Conservation (phyloP, 31 red algal species). For the Porphyra umbilicalis region DNA sequence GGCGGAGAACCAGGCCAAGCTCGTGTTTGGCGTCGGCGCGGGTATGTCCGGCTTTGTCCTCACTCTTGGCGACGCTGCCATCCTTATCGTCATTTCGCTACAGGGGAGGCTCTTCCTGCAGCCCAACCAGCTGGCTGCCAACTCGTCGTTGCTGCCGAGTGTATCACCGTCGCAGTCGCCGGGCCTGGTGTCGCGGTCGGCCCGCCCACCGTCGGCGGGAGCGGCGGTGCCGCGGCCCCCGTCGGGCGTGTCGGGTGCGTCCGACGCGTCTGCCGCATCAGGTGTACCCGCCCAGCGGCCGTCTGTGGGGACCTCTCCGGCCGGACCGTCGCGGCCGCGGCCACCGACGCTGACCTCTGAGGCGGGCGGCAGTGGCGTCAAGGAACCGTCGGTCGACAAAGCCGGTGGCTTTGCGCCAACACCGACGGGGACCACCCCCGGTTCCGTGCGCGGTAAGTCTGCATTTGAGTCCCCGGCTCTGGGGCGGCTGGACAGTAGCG, state of each 20-base stretch:
- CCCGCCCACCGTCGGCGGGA: too few relatives aligned
- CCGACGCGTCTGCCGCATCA: not conserved
- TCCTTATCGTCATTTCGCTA: conserved; percentile 34
- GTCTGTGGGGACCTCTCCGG: not conserved
- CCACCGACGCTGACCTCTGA: not conserved
- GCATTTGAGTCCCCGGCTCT: not conserved
- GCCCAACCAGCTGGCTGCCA: not conserved
- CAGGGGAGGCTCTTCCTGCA: conserved; percentile 29
- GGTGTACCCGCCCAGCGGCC: too few relatives aligned
- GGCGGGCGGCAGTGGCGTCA: not conserved
- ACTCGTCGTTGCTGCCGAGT: not conserved
- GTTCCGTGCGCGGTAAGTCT: not conserved
- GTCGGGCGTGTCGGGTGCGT: not conserved
- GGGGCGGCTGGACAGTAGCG: not conserved
- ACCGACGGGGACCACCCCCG: not conserved
- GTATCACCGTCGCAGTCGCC: not conserved
- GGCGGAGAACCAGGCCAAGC: not conserved
- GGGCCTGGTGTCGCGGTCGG: too few relatives aligned
- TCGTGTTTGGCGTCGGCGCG: conserved; percentile 25
- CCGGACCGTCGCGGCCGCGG: not conserved
- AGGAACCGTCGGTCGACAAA: not conserved
- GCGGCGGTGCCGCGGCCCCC: not conserved
- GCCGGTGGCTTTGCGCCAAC: too few relatives aligned
- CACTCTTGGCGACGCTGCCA: conserved; percentile 29
- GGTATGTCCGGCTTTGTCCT: conserved; percentile 13